phyloP scores from a whole-genome alignment of 2,329 filamentous ascomycete genomes.

The Epichloe festucae region DNA sequence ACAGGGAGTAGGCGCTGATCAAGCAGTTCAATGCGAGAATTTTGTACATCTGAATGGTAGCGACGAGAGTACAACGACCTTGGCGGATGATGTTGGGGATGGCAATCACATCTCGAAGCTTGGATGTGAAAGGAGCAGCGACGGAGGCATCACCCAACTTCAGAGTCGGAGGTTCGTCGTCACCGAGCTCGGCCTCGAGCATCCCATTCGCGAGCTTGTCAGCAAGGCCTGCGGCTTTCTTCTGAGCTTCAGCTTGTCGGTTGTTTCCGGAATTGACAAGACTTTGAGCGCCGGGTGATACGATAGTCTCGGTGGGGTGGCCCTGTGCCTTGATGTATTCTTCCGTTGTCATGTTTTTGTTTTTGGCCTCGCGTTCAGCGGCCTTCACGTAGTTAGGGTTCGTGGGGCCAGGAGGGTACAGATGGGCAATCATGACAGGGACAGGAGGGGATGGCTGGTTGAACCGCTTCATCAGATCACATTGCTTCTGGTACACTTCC shows the following conservation, averaged over 20 bases:
- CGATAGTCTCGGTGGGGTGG: conserved; percentile 47
- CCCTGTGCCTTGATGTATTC: conserved; percentile 43
- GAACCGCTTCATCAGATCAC: conserved; percentile 82
- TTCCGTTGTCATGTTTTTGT: conserved; percentile 55
- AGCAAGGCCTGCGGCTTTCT: conserved; percentile 65
- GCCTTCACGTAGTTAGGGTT: conserved; percentile 96
- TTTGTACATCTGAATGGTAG: conserved; percentile 99
- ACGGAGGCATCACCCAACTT: conserved; percentile 97
- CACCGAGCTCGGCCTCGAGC: conserved; percentile 81
- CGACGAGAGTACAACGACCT: conserved; percentile 91
- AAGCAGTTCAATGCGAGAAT: conserved; percentile 95
- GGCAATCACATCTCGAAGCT: conserved; percentile 90
- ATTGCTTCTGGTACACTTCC: conserved; percentile 95
- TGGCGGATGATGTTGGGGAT: conserved; percentile 98
- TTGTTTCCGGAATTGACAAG: conserved; percentile 20
- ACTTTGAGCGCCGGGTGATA: conserved; percentile 51
- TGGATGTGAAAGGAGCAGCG: conserved; percentile 93
- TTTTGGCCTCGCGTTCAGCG: conserved; percentile 71
- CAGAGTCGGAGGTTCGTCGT: conserved; percentile 84
- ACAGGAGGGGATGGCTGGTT: conserved; percentile 89
- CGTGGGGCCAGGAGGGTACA: conserved; percentile 78
- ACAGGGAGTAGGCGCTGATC: conserved; percentile 94
- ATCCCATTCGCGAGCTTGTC: conserved; percentile 77
- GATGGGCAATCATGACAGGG: conserved; percentile 79
- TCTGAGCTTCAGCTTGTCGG: conserved; percentile 47